phyloP scores from a whole-genome alignment of 2,329 filamentous ascomycete species.

The Fusarium begoniae region DNA sequence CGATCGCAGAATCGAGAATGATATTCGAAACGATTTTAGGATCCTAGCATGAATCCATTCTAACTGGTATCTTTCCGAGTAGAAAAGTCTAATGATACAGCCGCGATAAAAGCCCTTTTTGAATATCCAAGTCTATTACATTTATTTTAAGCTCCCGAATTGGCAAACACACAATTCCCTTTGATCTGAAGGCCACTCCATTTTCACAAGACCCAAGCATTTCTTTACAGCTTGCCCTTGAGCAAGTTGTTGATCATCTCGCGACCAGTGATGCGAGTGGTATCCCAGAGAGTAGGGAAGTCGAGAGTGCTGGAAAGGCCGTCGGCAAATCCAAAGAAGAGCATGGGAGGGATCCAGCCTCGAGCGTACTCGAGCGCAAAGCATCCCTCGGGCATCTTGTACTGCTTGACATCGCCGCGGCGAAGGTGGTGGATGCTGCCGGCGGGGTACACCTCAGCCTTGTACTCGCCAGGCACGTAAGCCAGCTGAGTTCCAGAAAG shows the following conservation, averaged over 20 bases:
- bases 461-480: conserved; percentile 74
- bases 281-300: conserved; percentile 84
- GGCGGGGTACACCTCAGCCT: conserved; percentile 73
- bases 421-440: conserved; percentile 77
- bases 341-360: conserved; percentile 93
- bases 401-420: conserved; percentile 81
- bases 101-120: background rate
- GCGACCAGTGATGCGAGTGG: conserved; percentile 75
- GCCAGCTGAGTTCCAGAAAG: conserved; percentile 79
- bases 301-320: conserved; percentile 83
- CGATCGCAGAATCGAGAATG: background rate
- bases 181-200: background rate
- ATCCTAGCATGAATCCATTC: background rate
- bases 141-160: background rate
- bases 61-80: background rate
- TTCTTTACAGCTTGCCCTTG: conserved; percentile 71
- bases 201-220: background rate
- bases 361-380: conserved; percentile 86
- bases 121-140: background rate
- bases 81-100: background rate
- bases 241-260: conserved; percentile 81
- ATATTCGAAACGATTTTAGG: background rate
- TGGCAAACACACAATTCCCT: background rate
- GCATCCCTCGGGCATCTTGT: conserved; percentile 79
- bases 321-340: conserved; percentile 89